Evolutionary conservation across 2,329 filamentous ascomycete genomes (phyloP), one percentile per base, ranked within the genome.

Genomic region (Hymenoscyphus albidus): DNA sequence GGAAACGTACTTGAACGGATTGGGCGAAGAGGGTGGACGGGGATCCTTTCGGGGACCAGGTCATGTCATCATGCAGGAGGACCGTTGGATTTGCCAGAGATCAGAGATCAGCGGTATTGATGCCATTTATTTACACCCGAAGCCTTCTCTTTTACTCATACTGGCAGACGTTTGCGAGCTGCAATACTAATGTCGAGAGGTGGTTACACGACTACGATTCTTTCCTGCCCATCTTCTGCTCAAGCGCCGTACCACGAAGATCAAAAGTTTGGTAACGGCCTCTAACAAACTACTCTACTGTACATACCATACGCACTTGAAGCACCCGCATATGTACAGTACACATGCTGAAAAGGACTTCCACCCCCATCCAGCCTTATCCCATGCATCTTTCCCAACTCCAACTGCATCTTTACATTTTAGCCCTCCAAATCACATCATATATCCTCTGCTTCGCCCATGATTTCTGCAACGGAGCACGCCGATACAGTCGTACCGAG

Each of bases 391-490:
- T 51, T 51, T 51, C 44, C 44, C 48, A 54, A 10, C 18, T 27
- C 18, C 48, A 54, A 35, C 35, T 35, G 35, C 35, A 7, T 10
- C 18, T 18, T 13, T 54, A 27, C 48, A 18, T 12, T 54, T 54
- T 54, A 13, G 18, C 48, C 48, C 48, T 54, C 48, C 48, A 22
- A 54, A 54, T 18, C 48, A 54, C 18, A 54, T 27, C 7, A 27
- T 18, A 13, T 12, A 13, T 12, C 48, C 22, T 54, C 22, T 22
- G 10, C 48, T 18, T 14, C 22, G 13, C 48, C 48, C 48, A 10
- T 27, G 22, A 27, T 22, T 54, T 54, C 48, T 54, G 48, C 48
- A 54, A 18, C 48, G 48, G 48, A 54, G 48, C 48, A 54, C 48
- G 4, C 9, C 18, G 48, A 51, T 51, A 51, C 27, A 27, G 27